Evolutionary conservation across 257 asterid species (phyloP), one percentile per base, ranked within the genome.

Genomic region (Przewalskia tangutica): DNA sequence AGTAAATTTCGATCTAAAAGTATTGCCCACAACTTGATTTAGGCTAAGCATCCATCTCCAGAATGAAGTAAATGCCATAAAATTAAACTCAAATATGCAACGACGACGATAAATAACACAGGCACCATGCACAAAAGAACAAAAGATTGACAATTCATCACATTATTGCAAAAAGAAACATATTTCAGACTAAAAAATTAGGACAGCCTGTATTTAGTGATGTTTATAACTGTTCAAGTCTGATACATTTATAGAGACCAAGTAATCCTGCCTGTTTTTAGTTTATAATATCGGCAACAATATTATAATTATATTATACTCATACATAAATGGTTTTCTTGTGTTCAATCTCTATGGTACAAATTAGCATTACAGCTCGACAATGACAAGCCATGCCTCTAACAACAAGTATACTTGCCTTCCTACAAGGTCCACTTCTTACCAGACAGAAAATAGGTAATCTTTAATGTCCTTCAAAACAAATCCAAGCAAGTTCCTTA

Each of bases 401-500:
- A 83, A 85, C 59, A 75, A 62, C 68, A 59, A 65, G 10, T 81
- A 58, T 53, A 48, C 50, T 83, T 64, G 8, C 46, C 56, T 44
- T 60, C 65, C 63, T 54, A 59, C 82, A 80, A 55, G 38, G 54
- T 36, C 40, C 64, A 23, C n/a, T 79, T 23, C 23, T 81, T 66
- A 58, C 81, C 80, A 9, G 38, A 83, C 70, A 55, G 63, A 75
- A 67, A 32, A 34, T 63, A 83, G 14, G 70, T 55, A 40, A 53
- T 73, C 77, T 27, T 55, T 58, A 56, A 23, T 20, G 82, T 79
- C 55, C 82, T 80, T 64, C 82, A 23, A 46, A 53, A 70, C 42
- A 73, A 54, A 44, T 84, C 48, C 65, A 44, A 7, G 76, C 4
- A 77, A 80, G 86, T 80, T 80, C 62, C 82, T 81, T 82, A 82